Base-by-base conservation (phyloP, 2,329 filamentous ascomycete species). In the Coleophoma eucalyptorum region DNA sequence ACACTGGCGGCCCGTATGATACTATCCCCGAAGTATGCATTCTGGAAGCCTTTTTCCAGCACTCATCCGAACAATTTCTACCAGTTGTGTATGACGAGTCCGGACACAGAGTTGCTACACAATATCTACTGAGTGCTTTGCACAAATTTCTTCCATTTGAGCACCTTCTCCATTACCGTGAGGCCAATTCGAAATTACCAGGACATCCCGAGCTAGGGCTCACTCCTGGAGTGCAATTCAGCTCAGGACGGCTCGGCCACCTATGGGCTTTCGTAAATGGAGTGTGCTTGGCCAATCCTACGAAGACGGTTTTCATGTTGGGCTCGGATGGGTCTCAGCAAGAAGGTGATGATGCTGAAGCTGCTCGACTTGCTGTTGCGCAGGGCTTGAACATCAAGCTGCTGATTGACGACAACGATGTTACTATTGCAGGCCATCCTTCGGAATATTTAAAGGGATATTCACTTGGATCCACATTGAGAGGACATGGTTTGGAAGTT, bases 271-370 rank as follows among this genome's bases (percentile, higher is more conserved):
- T 70, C 58, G 62, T 67, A 12, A 71, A 71, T 49, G 68, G 68
- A 33, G 65, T 71, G 19, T 57, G 64, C 33, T 62, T 71, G 64
- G 67, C 67, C 16, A 64, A 69, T 57, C 57, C 59, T 37, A 63
- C 65, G 13, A 70, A 71, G 59, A 65, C 62, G 8, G 57, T 70
- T 13, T 55, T 71, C 16, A 45, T 70, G 49, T 53, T 71, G 33
- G 68, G 68, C 19, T 71, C 68, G 0, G 68, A 71, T 52, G 68
- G 68, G 15, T 68, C 67, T n/a, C 68, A 71, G 52, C 68, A 70
- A 51, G 68, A 71, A 60, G 68, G 68, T 52, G 68, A 71, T 34
- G 67, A 71, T 34, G 68, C 66, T n/a, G 68, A 71, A 52, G 67
- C 68, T 8, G 68, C 68, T 1, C 62, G 68, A 2, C 58, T 71